These are phyloP conservation scores for Vicia sativa DNA, from an alignment of 306 rosid species.

Conservation along the genomic window DNA sequence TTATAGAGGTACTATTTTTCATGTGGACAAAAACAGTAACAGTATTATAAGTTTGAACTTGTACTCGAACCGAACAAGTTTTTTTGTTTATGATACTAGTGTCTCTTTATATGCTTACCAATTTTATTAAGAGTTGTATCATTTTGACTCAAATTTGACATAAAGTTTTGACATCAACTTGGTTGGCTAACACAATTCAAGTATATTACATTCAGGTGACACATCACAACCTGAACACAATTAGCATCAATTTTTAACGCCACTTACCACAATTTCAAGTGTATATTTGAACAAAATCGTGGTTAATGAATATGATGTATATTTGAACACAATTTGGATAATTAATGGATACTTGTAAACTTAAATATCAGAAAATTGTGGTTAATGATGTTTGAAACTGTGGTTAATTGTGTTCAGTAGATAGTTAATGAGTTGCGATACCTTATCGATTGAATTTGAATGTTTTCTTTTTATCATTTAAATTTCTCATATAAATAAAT, in stretches of 20 bases:
- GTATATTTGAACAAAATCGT: neutral
- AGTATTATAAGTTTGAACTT: slow-evolving; percentile 8
- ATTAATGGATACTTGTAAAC: neutral
- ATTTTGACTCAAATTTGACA: neutral
- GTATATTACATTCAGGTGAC: neutral
- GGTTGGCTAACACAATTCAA: neutral
- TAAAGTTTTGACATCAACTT: neutral
- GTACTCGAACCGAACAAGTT: neutral
- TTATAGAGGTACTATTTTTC: slow-evolving; percentile 24
- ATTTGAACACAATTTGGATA: neutral
- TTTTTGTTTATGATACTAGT: neutral
- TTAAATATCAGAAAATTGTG: neutral
- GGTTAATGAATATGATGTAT: neutral
- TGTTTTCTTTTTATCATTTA: no score
- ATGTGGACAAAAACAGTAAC: slow-evolving; percentile 6
- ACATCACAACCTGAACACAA: neutral
- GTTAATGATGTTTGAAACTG: neutral
- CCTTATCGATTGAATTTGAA: neutral
- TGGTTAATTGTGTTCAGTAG: neutral
- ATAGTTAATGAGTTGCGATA: neutral
- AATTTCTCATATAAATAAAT: no score
- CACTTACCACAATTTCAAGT: neutral
- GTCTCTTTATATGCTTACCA: neutral
- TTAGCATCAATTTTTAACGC: neutral
- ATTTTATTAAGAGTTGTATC: neutral